A percentile compares a stretch with the other conserved stretches of the same genome.
Evolutionary conservation across 2,329 filamentous ascomycete genomes (phyloP).

Genomic region (Aspergillus pseudotamarii): DNA sequence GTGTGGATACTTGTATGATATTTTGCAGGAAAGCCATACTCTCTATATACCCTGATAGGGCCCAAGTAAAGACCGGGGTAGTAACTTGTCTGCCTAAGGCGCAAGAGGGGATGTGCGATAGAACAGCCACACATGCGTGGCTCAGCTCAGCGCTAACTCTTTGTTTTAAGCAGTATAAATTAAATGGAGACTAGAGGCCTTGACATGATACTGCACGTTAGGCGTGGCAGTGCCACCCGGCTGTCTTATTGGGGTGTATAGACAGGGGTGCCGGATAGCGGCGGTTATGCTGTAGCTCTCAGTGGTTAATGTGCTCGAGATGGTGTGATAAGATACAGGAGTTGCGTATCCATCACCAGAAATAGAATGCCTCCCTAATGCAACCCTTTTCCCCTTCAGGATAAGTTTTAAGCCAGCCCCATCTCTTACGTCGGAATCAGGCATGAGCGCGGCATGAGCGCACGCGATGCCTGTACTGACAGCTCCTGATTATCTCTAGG

Average conservation of each 20-base stretch:
- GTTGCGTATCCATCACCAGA: not conserved
- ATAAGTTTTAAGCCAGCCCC: not conserved
- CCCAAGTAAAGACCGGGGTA: not conserved
- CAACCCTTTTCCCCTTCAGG: not conserved
- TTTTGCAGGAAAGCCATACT: not conserved
- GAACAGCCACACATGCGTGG: not conserved
- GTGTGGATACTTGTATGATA: not conserved
- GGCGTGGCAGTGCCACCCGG: not conserved
- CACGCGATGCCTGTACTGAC: too few relatives aligned
- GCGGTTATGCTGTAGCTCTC: not conserved
- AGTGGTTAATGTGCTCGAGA: not conserved
- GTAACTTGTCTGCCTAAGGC: not conserved
- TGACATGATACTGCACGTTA: not conserved
- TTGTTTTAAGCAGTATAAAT: not conserved
- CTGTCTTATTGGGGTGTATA: not conserved
- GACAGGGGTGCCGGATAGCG: not conserved
- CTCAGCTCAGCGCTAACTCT: not conserved
- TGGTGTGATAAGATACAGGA: not conserved
- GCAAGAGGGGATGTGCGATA: not conserved
- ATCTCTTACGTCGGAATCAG: not conserved
- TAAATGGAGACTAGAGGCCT: not conserved
- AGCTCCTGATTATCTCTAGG: not conserved
- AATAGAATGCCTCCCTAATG: not conserved
- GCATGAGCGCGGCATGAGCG: too few relatives aligned
- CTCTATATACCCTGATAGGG: not conserved